These are phyloP conservation scores for Phanerodontia chrysosporium DNA, from an alignment of 768 basidiomycete species.

Conservation along the genomic window DNA sequence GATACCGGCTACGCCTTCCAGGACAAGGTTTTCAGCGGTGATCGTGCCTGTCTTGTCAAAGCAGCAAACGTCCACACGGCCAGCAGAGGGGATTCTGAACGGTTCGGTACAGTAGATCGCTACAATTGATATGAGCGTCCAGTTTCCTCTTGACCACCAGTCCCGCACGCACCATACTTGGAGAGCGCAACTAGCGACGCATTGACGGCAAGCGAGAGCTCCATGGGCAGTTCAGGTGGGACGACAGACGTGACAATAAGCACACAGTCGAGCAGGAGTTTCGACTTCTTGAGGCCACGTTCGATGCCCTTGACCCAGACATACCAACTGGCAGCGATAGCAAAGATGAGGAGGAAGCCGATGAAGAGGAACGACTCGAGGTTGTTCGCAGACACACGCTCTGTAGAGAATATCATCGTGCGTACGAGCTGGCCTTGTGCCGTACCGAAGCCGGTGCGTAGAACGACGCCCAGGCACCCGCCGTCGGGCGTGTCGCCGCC, in stretches of 20 bases:
- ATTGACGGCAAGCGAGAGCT: constrained; percentile 93
- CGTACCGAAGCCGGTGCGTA: constrained; percentile 96
- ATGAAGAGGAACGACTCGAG: constrained; percentile 95
- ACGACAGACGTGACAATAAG: constrained; percentile 97
- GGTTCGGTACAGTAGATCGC: constrained; percentile 99
- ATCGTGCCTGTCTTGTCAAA: constrained; percentile 99
- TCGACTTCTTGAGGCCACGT: constrained; percentile 88
- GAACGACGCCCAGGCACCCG: constrained; percentile 88
- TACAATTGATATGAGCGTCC: constrained; percentile 27
- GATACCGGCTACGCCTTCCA: constrained; percentile 90
- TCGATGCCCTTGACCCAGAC: constrained; percentile 98
- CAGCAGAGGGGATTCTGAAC: constrained; percentile 94
- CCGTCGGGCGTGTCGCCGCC: constrained; percentile 78
- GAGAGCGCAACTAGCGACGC: constrained; percentile 89
- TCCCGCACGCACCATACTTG: constrained; percentile 66
- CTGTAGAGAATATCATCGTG: constrained; percentile 98
- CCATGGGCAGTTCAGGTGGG: constrained; percentile 98
- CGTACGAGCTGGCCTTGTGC: constrained; percentile 95
- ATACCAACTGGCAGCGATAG: constrained; percentile 96
- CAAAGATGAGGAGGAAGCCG: constrained; percentile 95
- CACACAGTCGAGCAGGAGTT: constrained; percentile 91
- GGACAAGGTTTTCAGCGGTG: constrained; percentile 90
- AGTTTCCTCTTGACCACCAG: no score
- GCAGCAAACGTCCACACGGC: constrained; percentile 95
- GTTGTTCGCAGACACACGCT: constrained; percentile 95